Conservation (phyloP, 495 filamentous ascomycete species). For the Penicillium alfredii region DNA sequence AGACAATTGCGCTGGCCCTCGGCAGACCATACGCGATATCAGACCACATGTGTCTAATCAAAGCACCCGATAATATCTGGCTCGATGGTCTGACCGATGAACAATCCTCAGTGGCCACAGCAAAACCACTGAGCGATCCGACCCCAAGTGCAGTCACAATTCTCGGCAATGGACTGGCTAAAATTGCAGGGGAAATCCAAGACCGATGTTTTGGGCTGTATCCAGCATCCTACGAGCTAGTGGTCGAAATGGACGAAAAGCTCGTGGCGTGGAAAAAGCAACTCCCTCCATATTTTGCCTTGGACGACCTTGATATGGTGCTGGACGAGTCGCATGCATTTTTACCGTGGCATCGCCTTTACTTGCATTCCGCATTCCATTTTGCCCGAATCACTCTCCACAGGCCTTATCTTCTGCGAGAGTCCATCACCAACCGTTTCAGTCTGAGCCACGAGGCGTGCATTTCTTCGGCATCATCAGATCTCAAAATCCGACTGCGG, state of each 20-base stretch:
- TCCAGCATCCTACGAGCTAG: conserved; percentile 12
- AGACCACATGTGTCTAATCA: conserved; percentile 15
- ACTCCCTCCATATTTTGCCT: conserved; percentile 8
- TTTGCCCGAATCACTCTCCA: conserved; percentile 15
- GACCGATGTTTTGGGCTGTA: conserved; percentile 15
- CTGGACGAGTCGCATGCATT: conserved; percentile 6
- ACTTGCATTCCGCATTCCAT: conserved; percentile 14
- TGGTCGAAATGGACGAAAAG: conserved; percentile 13
- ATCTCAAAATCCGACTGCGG: conserved; percentile 9
- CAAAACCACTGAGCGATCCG: conserved; percentile 3
- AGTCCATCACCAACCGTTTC: conserved; percentile 14
- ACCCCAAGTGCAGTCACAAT: conserved; percentile 8
- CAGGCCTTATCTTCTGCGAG: conserved; percentile 13
- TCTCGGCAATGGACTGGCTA: conserved; percentile 6
- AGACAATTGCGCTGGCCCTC: conserved; percentile 13
- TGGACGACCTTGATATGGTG: conserved; percentile 4
- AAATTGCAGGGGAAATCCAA: conserved; percentile 15
- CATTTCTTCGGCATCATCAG: conserved; percentile 12
- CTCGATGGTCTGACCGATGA: conserved; percentile 12
- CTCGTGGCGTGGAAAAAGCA: conserved; percentile 10
- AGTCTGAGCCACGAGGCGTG: conserved; percentile 13
- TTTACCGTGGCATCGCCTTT: conserved; percentile 14
- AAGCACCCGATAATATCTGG: conserved; percentile 12
- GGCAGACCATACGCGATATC: conserved; percentile 15
- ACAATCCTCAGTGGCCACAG: conserved; percentile 1